Conservation (phyloP, 305 asterid species). For the Ajuga reptans region DNA sequence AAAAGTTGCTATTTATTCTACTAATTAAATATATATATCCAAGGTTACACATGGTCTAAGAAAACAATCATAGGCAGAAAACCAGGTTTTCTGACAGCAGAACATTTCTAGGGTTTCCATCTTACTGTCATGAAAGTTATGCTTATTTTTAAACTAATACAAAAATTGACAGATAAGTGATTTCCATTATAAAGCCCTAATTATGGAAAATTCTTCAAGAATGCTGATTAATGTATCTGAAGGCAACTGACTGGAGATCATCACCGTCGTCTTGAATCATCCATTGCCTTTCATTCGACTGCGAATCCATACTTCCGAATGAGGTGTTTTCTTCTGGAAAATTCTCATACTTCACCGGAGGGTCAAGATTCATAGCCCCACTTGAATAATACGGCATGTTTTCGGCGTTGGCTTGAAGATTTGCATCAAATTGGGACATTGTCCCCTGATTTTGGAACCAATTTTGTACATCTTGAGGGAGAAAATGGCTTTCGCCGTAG, state of each 20-base stretch:
- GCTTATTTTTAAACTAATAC: slow-evolving; percentile 15
- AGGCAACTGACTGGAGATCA: slow-evolving; percentile 66
- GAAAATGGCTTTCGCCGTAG: slow-evolving; percentile 19
- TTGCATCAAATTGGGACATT: slow-evolving; percentile 37
- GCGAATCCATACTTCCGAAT: slow-evolving; percentile 54
- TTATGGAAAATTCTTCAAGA: slow-evolving; percentile 16
- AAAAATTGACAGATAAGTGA: slow-evolving; percentile 18
- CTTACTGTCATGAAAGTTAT: slow-evolving; percentile 21
- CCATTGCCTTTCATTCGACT: slow-evolving; percentile 37
- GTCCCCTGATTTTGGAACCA: slow-evolving; percentile 48
- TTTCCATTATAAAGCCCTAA: slow-evolving; percentile 20
- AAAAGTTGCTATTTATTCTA: slow-evolving; percentile 18
- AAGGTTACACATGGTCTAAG: slow-evolving; percentile 38
- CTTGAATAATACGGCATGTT: slow-evolving; percentile 22
- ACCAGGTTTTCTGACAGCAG: slow-evolving; percentile 29
- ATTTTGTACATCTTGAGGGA: slow-evolving; percentile 47
- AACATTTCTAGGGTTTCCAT: slow-evolving; percentile 61
- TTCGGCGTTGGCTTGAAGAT: slow-evolving; percentile 3
- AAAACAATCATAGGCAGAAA: slow-evolving; percentile 34
- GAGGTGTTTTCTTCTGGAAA: slow-evolving; percentile 39
- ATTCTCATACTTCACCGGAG: slow-evolving; percentile 29
- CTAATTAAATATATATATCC: slow-evolving; percentile 22
- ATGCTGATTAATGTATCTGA: slow-evolving; percentile 52
- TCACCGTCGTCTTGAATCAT: slow-evolving; percentile 42
- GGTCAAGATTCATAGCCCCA: slow-evolving; percentile 21